Percentiles rank a stretch among this genome's conserved stretches.
Conservation (phyloP, 1,284 basidiomycete species). For the Kwoniella shivajii region DNA sequence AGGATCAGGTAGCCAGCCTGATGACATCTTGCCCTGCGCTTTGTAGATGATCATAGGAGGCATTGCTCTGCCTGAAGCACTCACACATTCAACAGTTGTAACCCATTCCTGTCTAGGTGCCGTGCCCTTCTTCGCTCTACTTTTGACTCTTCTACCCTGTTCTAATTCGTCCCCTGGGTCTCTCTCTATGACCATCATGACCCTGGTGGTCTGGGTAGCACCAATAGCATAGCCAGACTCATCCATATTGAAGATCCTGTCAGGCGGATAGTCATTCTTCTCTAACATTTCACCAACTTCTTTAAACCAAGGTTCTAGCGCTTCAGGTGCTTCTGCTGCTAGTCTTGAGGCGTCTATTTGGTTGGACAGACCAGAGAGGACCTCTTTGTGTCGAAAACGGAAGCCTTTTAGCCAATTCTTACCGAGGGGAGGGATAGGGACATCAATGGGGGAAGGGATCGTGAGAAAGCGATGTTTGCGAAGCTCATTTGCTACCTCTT, state of each 20-base stretch:
- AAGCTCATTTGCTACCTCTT: not conserved
- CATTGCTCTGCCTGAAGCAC: conserved; percentile 3
- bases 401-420: conserved; percentile 10
- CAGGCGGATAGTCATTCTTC: not conserved
- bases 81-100: conserved; percentile 12
- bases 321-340: not conserved
- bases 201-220: not conserved
- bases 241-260: conserved; percentile 22
- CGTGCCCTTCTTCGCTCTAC: not conserved
- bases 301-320: conserved; percentile 6
- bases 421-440: conserved; percentile 4
- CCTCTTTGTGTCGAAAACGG: conserved; percentile 6
- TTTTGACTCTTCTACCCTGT: not conserved
- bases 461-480: not conserved
- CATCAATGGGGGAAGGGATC: not conserved
- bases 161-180: not conserved
- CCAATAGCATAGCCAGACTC: conserved; percentile 18
- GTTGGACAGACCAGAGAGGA: conserved; percentile 1
- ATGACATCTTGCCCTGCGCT: not conserved
- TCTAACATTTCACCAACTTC: not conserved
- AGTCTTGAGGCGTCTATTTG: not conserved
- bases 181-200: not conserved
- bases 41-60: conserved; percentile 14
- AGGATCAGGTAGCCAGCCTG: not conserved
- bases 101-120: conserved; percentile 6